These are phyloP conservation scores for Phytophthora multivora DNA, from an alignment of 352 stramenopile genomes.

Conservation along the genomic window DNA sequence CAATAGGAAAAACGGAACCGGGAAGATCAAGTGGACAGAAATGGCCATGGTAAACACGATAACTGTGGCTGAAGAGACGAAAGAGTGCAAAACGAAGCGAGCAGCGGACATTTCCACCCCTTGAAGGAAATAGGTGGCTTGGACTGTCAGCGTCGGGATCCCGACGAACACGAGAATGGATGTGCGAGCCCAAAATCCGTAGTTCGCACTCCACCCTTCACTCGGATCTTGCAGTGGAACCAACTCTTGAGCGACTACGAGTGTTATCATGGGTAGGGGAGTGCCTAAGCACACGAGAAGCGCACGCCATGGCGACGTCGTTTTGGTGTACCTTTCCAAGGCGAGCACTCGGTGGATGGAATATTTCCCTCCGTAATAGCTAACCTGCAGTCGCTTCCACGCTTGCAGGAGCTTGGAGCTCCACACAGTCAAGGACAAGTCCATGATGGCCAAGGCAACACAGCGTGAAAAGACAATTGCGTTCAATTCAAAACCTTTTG, in stretches of 20 bases:
- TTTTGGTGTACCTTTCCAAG: neutral
- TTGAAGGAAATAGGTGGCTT: conserved; percentile 1
- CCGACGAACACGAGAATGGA: conserved; percentile 1
- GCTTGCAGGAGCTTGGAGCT: neutral
- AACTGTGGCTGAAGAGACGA: neutral
- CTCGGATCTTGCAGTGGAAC: conserved; percentile 1
- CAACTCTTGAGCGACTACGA: neutral
- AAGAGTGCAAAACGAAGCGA: neutral
- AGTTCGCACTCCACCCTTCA: conserved; percentile 1
- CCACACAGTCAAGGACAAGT: neutral
- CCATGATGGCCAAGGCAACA: neutral
- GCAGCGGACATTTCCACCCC: neutral
- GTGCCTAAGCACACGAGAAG: neutral
- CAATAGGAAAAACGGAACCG: conserved; percentile 3
- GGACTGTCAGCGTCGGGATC: neutral
- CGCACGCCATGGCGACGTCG: neutral
- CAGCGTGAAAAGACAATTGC: neutral
- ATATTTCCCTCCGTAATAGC: conserved; percentile 1
- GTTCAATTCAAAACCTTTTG: neutral
- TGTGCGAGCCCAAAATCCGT: neutral
- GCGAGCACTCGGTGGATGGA: neutral
- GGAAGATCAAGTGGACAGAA: neutral
- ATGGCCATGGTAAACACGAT: neutral
- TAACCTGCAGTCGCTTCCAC: neutral
- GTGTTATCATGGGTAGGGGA: conserved; percentile 1